Evolutionary conservation across 495 filamentous ascomycete species (phyloP).

Genomic region (Tuber calosporum): DNA sequence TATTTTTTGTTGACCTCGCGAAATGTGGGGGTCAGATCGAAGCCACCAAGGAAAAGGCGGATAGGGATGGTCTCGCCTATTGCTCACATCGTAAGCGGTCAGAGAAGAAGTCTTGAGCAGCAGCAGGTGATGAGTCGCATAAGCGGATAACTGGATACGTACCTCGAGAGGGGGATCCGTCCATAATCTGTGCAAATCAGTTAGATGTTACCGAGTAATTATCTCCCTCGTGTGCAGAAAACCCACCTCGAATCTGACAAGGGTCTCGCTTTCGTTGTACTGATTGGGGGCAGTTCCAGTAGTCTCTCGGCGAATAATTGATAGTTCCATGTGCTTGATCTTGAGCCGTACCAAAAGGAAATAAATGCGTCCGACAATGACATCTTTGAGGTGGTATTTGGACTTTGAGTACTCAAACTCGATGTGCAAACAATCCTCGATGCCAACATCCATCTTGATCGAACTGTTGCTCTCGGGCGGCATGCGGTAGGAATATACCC

Average conservation of each 20-base stretch:
- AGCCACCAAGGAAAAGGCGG: conserved; percentile 92
- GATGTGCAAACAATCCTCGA: conserved; percentile 98
- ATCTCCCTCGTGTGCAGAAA: conserved; percentile 10
- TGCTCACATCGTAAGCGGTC: conserved; percentile 26
- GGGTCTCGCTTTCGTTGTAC: conserved; percentile 98
- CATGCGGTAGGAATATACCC: conserved; percentile 98
- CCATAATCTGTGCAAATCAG: conserved; percentile 73
- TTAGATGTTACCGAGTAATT: conserved; percentile 16
- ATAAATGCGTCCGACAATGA: conserved; percentile 98
- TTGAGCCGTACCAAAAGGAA: conserved; percentile 96
- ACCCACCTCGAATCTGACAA: conserved; percentile 91
- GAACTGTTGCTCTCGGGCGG: conserved; percentile 94
- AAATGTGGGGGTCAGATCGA: conserved; percentile 97
- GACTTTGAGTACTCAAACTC: conserved; percentile 99
- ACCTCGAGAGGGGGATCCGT: conserved; percentile 91
- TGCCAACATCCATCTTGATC: conserved; percentile 99
- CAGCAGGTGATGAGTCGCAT: conserved; percentile 9
- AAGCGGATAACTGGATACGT: conserved; percentile 30
- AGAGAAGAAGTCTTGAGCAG: conserved; percentile 8
- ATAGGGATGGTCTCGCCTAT: conserved; percentile 93
- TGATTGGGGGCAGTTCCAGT: conserved; percentile 99
- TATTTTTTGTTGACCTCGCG: conserved; percentile 99
- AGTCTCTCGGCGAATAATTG: conserved; percentile 93
- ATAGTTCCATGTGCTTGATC: conserved; percentile 99
- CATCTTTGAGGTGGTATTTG: conserved; percentile 98